Percentiles rank a stretch among this genome's conserved stretches.
phyloP scores from a whole-genome alignment of 2,329 filamentous ascomycete species.

The Cytospora chrysosperma region DNA sequence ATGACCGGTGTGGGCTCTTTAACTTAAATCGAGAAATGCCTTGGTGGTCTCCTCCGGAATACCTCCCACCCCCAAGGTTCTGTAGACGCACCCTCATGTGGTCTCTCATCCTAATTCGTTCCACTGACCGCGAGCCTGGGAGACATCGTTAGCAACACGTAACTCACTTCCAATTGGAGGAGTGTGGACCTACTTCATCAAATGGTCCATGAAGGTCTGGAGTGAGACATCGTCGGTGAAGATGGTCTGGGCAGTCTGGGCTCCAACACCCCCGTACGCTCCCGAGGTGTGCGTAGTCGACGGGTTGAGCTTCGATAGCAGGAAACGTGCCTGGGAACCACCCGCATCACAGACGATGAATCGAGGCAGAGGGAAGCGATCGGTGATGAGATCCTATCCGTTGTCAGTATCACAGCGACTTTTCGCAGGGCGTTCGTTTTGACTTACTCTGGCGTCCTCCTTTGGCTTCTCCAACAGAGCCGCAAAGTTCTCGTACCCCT shows the following conservation, averaged over 20 bases:
- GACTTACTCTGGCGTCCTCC: slow-evolving; percentile 85
- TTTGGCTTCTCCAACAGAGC: slow-evolving; percentile 86
- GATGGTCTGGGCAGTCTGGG: slow-evolving; percentile 91
- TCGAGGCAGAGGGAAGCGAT: slow-evolving; percentile 94
- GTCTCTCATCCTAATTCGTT: slow-evolving; percentile 48
- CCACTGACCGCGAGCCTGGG: slow-evolving; percentile 60
- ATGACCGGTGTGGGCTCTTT: not conserved
- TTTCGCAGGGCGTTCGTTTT: not conserved
- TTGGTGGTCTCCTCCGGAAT: slow-evolving; percentile 5
- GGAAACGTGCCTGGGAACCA: slow-evolving; percentile 94
- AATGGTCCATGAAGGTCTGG: slow-evolving; percentile 98
- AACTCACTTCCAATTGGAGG: not conserved
- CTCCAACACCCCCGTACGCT: slow-evolving; percentile 82
- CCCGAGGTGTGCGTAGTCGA: slow-evolving; percentile 95
- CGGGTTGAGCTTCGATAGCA: slow-evolving; percentile 95
- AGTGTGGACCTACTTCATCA: slow-evolving; percentile 81
- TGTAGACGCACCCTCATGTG: not conserved
- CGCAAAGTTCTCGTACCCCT: slow-evolving; percentile 96
- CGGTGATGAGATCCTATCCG: slow-evolving; percentile 83
- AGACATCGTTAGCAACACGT: slow-evolving; percentile 23
- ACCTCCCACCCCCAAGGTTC: not conserved
- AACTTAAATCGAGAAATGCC: not conserved
- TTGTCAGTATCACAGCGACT: slow-evolving; percentile 23
- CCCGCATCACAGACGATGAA: slow-evolving; percentile 99
- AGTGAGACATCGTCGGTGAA: slow-evolving; percentile 98